Percentiles rank a stretch among this genome's conserved stretches.
These are phyloP conservation scores for Rhodocollybia butyracea DNA, from an alignment of 768 basidiomycete genomes.

Conservation along the genomic window DNA sequence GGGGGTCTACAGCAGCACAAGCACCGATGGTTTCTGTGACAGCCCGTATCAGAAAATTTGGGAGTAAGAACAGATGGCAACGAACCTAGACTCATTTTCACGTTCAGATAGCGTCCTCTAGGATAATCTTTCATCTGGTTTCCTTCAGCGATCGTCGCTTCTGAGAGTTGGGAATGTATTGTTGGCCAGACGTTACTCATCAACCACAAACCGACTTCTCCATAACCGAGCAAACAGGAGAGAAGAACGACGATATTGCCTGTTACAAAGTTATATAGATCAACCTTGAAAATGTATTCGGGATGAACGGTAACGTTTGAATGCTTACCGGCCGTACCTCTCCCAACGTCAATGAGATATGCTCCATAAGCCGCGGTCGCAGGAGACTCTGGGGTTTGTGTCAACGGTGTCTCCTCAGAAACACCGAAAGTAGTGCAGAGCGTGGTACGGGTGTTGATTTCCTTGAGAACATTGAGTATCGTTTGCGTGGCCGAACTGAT, in stretches of 20 bases:
- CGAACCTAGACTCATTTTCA: conserved; percentile 71
- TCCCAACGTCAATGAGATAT: conserved; percentile 76
- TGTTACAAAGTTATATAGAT: conserved; percentile 15
- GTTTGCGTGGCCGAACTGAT: conserved; percentile 65
- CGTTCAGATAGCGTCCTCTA: conserved; percentile 64
- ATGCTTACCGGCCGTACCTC: conserved; percentile 56
- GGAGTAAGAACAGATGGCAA: conserved; percentile 18
- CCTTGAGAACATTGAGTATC: conserved; percentile 60
- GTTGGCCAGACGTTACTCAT: conserved; percentile 37
- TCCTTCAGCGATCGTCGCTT: conserved; percentile 55
- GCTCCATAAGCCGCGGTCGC: conserved; percentile 85
- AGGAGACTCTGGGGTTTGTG: conserved; percentile 58
- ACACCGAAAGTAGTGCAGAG: conserved; percentile 76
- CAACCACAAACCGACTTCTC: conserved; percentile 87
- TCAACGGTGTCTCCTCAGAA: conserved; percentile 50
- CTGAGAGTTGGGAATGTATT: neutral
- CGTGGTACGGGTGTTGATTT: conserved; percentile 66
- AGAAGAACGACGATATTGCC: conserved; percentile 84
- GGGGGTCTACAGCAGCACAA: conserved; percentile 57
- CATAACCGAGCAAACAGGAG: conserved; percentile 88
- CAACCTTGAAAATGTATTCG: neutral
- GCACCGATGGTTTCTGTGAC: conserved; percentile 69
- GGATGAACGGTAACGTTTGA: neutral
- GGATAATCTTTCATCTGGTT: conserved; percentile 87
- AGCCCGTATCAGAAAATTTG: neutral